Conservation (phyloP, 805 yeast species). For the Yarrowia sp. region DNA sequence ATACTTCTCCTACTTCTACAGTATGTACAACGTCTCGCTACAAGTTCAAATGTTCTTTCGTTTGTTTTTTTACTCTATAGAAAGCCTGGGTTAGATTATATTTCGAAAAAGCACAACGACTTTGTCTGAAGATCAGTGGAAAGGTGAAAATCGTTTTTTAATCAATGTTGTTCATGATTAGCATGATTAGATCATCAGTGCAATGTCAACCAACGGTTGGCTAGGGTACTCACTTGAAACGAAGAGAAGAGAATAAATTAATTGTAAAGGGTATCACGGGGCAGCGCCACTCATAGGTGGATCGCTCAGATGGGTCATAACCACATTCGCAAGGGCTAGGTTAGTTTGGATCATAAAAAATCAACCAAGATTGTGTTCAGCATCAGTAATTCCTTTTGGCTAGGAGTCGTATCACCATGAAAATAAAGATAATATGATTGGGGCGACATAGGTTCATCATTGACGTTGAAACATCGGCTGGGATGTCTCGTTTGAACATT, state of each 20-base stretch:
- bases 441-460: slow-evolving; percentile 39
- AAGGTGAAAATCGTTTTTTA: slow-evolving; percentile 36
- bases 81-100: slow-evolving; percentile 24
- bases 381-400: slow-evolving; percentile 35
- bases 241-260: slow-evolving; percentile 12
- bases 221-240: slow-evolving; percentile 17
- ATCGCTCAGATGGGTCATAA: too few species aligned
- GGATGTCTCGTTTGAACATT: background rate
- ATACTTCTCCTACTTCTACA: too few species aligned
- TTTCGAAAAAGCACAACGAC: background rate
- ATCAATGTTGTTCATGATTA: slow-evolving; percentile 38
- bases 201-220: background rate
- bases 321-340: slow-evolving; percentile 11
- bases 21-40: too few species aligned
- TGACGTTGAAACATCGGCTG: slow-evolving; percentile 13
- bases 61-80: slow-evolving; percentile 2
- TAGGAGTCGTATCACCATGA: slow-evolving; percentile 38
- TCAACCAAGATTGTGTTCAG: background rate
- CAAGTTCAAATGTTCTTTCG: too few species aligned
- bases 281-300: background rate
- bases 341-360: slow-evolving; percentile 9
- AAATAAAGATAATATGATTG: slow-evolving; percentile 38
- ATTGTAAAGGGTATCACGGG: slow-evolving; percentile 29
- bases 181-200: slow-evolving; percentile 38
- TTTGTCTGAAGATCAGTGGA: slow-evolving; percentile 22